Evolutionary conservation across 148 eudicot genomes (phyloP), one percentile per base, ranked within the genome.

Genomic region (Euryodendron excelsum): DNA sequence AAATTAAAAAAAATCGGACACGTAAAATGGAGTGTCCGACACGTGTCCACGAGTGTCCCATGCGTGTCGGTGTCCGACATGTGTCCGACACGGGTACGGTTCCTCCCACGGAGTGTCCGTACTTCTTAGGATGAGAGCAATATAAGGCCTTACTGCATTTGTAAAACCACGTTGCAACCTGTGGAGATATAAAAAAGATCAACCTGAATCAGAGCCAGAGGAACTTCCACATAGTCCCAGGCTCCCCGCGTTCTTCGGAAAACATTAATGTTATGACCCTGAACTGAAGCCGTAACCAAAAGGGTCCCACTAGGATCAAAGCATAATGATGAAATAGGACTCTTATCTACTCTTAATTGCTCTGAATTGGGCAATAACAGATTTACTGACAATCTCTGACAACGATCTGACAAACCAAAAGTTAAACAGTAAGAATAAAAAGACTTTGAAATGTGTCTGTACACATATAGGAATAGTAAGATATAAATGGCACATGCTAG

Each of bases 261-360:
- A 47, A 94, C 93, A 85, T 92, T 92, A 34, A 94, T 90, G 77
- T 85, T 94, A 82, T 94, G 93, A 36, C 95, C 98, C 68, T 91
- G 93, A 81, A 88, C 88, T 60, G 98, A 94, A 79, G 98, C 98
- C 0, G 98, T 89, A 72, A 92, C 98, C 81, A 94, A 78, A 30
- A 92, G 85, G 8, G 89, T 91, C 50, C 97, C 97, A 78, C 98
- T 94, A 31, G 94, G 94, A 88, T 94, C 97, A 83, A 94, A 94
- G 77, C 94, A 90, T 78, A 94, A 84, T 10, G 97, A 87, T 34
- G 92, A 86, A 71, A 94, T 94, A 68, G 95, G 90, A 75, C 93
- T 91, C 69, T 86, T 85, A 65, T 91, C n/a, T n/a, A n/a, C n/a
- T n/a, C n/a, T n/a, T n/a, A n/a, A n/a, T 97, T 52, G 98, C 98